These are phyloP conservation scores for Austroboletus novae-zelandiae DNA, from an alignment of 1,284 basidiomycete genomes.

Conservation along the genomic window DNA sequence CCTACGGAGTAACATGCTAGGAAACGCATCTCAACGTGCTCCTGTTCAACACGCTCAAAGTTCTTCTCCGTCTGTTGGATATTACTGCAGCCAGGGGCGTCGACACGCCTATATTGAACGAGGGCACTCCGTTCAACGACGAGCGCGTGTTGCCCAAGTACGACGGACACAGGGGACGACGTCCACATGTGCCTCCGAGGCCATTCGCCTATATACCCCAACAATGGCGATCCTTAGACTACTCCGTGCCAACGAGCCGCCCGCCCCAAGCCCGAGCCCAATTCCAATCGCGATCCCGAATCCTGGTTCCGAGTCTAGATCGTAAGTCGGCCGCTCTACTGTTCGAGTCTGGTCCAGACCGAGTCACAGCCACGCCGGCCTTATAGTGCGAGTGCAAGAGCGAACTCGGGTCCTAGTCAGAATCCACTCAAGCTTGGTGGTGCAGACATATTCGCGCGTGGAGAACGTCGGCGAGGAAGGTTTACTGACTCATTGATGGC, in stretches of 20 bases:
- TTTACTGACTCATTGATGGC: neutral
- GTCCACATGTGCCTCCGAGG: conserved; percentile 5
- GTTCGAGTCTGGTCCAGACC: conserved; percentile 21
- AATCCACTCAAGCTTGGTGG: conserved; percentile 28
- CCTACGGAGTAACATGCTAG: neutral
- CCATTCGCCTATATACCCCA: neutral
- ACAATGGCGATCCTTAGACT: too few species aligned
- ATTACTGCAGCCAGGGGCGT: conserved; percentile 2
- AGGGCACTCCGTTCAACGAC: conserved; percentile 26
- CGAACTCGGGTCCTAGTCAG: conserved; percentile 9
- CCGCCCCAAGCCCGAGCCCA: too few species aligned
- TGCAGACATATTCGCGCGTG: conserved; percentile 30
- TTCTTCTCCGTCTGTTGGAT: conserved; percentile 20
- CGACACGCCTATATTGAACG: conserved; percentile 16
- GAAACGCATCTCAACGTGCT: conserved; percentile 1
- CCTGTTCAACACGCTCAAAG: conserved; percentile 15
- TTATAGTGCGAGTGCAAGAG: neutral
- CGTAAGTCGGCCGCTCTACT: neutral
- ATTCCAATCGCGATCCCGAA: neutral
- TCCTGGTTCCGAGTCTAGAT: neutral
- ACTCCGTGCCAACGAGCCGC: too few species aligned
- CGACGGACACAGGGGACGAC: neutral
- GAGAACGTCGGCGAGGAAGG: conserved; percentile 17
- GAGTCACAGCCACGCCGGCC: neutral
- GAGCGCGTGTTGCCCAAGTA: conserved; percentile 16